Conservation (phyloP, 2,329 filamentous ascomycete genomes). For the Epichloe festucae region DNA sequence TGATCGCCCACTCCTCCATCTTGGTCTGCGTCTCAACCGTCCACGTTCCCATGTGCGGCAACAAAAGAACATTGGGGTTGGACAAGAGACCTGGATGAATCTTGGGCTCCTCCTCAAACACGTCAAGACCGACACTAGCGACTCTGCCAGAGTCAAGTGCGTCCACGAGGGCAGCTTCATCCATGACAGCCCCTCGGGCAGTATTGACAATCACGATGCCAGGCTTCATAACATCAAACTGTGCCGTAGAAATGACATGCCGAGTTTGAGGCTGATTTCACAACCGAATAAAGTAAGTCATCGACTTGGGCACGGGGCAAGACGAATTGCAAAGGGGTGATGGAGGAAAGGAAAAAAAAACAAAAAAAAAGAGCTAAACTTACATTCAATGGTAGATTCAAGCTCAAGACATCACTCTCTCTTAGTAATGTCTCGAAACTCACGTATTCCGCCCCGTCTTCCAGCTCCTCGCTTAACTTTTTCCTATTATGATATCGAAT, state of each 20-base stretch:
- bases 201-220: slow-evolving; percentile 73
- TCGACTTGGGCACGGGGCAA: background rate
- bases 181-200: slow-evolving; percentile 68
- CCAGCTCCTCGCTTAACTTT: slow-evolving; percentile 40
- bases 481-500: slow-evolving; percentile 64
- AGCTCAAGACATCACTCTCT: slow-evolving; percentile 61
- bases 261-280: slow-evolving; percentile 43
- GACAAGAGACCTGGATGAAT: slow-evolving; percentile 59
- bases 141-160: slow-evolving; percentile 61
- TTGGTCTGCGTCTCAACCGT: slow-evolving; percentile 51
- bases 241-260: slow-evolving; percentile 58
- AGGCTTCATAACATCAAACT: slow-evolving; percentile 67
- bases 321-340: background rate
- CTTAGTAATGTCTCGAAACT: slow-evolving; percentile 59
- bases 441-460: slow-evolving; percentile 52
- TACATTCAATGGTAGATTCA: slow-evolving; percentile 74
- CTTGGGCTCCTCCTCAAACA: slow-evolving; percentile 70
- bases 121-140: slow-evolving; percentile 60
- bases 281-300: too few species aligned
- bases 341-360: background rate
- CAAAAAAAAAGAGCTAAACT: slow-evolving; percentile 22
- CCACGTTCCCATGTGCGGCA: slow-evolving; percentile 82
- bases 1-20: slow-evolving; percentile 67
- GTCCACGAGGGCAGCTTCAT: slow-evolving; percentile 65
- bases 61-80: slow-evolving; percentile 59